Evolutionary conservation across 306 rosid species (phyloP), one percentile per base, ranked within the genome.

Genomic region (Cucurbita argyrosperma): DNA sequence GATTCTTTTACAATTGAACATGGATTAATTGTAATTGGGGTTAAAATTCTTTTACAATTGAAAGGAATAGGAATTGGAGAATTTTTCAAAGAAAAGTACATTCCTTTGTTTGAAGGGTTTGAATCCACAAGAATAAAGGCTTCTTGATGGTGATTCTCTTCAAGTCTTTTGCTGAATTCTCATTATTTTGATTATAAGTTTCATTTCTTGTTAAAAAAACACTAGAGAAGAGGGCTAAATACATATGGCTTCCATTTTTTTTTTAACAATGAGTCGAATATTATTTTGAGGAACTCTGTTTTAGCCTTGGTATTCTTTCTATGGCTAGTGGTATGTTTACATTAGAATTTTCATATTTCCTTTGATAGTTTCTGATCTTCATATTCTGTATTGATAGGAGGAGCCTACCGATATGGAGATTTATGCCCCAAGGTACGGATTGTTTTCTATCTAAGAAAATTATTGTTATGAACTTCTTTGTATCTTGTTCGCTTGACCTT

Each of bases 391-490:
- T 68, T 46, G 56, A 26, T 7, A 69, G 74, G 45, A 26, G 50
- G 15, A 38, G 74, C 74, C 6, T 69, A 14, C 18, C 14, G 10
- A 69, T 47, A 69, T 69, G 74, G 74, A 69, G 74, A 69, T 69
- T 30, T 49, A 58, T 69, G 74, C 74, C 49, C 58, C 58, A 69
- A 49, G 58, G 74, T 69, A 69, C 74, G 26, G 23, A 69, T 49
- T 49, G 5, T 47, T 67, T 67, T 30, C 26, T 47, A 47, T 47
- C 23, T 0, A 0, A 69, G 42, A 49, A 67, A 69, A 26, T 69
- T 46, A 14, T 66, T 66, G 16, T 43, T 42, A 10, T 40, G 47
- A 65, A 68, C 13, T 47, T 19, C 35, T 18, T 45, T 5, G 10
- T 21, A 3, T 46, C 11, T 67, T 67, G 54, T 46, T 68, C 42